Conservation (phyloP, 352 stramenopile species). For the Phytophthora boehmeriae region DNA sequence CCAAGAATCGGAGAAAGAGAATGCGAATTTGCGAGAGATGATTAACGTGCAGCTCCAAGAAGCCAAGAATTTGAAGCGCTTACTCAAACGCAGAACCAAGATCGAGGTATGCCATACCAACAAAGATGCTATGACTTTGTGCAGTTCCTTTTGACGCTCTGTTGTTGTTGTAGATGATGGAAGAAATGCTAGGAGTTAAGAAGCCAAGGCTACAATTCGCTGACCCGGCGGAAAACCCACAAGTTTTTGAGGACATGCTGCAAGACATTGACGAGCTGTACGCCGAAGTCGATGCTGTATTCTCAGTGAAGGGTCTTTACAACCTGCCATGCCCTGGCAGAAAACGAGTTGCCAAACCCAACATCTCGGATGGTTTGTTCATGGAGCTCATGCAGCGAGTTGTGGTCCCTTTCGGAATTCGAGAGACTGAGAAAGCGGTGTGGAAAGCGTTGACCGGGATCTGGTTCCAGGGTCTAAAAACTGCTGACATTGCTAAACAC, state of each 20-base stretch:
- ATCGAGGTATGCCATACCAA: constrained; percentile 12
- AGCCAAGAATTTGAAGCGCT: constrained; percentile 27
- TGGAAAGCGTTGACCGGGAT: constrained; percentile 10
- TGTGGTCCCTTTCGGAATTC: constrained; percentile 25
- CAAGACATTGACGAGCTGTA: constrained; percentile 31
- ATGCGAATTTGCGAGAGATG: constrained; percentile 23
- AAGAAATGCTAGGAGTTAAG: constrained; percentile 24
- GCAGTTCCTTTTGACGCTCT: neutral
- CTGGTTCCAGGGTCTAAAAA: neutral
- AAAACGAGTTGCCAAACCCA: constrained; percentile 8
- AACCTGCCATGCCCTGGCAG: constrained; percentile 26
- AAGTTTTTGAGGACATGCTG: constrained; percentile 22
- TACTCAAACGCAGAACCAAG: constrained; percentile 27
- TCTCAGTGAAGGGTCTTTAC: constrained; percentile 16
- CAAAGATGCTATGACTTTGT: neutral
- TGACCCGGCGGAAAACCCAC: constrained; percentile 6
- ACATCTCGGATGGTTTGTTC: constrained; percentile 25
- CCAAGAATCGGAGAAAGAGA: constrained; percentile 25
- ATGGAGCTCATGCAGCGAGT: constrained; percentile 30
- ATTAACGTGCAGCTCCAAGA: constrained; percentile 32
- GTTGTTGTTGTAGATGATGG: constrained; percentile 20
- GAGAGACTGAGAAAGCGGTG: constrained; percentile 11
- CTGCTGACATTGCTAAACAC: neutral
- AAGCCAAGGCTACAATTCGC: constrained; percentile 4
- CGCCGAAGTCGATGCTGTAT: constrained; percentile 16